Conservation (phyloP, 1,139 yeast genomes). For the Magnusiomyces magnusii region DNA sequence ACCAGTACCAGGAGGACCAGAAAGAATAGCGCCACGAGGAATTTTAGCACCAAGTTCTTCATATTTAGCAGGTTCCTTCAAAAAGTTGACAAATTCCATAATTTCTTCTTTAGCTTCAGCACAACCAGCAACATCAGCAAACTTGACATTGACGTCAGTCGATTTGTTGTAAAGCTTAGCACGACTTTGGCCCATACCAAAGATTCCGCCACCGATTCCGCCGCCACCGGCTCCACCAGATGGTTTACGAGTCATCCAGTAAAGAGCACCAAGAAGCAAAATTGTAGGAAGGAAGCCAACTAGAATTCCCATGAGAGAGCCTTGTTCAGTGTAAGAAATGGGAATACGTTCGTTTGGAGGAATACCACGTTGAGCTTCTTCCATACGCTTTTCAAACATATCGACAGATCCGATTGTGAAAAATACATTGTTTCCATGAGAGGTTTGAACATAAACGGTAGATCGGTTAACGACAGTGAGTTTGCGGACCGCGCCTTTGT, state of each 20-base stretch:
- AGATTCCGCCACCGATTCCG: conserved; percentile 35
- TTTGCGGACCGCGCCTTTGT: conserved; percentile 72
- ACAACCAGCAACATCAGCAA: conserved; percentile 96
- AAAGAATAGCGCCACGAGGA: conserved; percentile 94
- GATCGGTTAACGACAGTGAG: conserved; percentile 59
- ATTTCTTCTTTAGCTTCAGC: conserved; percentile 97
- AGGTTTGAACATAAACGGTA: conserved; percentile 12
- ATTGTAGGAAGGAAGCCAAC: conserved; percentile 80
- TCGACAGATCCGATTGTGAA: conserved; percentile 92
- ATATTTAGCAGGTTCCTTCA: conserved; percentile 82
- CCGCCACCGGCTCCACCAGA: conserved; percentile 49
- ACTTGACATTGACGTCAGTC: conserved; percentile 78
- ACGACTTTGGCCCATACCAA: conserved; percentile 69
- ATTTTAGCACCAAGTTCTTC: conserved; percentile 93
- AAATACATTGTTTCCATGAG: conserved; percentile 32
- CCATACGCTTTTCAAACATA: conserved; percentile 78
- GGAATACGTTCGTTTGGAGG: conserved; percentile 67
- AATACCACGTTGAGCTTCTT: conserved; percentile 62
- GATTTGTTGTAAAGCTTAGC: conserved; percentile 92
- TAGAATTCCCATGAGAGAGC: conserved; percentile 53
- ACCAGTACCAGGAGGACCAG: conserved; percentile 99
- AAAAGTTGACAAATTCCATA: conserved; percentile 92
- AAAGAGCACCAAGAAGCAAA: conserved; percentile 73
- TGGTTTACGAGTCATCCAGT: conserved; percentile 43
- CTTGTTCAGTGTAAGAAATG: conserved; percentile 67